Evolutionary conservation across 768 basidiomycete genomes (phyloP), one percentile per base, ranked within the genome.

Genomic region (Pleurotus cornucopiae): DNA sequence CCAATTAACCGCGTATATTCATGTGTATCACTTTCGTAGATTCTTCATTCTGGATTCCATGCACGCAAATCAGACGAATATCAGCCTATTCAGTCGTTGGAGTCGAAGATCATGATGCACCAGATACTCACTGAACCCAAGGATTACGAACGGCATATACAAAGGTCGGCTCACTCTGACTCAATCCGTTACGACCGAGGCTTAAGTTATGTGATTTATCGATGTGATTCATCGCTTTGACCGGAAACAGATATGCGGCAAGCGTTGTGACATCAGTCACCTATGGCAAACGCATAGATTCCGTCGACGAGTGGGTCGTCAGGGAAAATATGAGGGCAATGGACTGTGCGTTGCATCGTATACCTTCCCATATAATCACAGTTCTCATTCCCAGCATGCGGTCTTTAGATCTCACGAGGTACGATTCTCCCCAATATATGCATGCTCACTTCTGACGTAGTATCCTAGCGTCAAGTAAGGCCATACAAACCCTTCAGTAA

Each of bases 281-380:
- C 0, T 80, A 79, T 45, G 76, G 77, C 0, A 59, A 71, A 53
- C 65, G 77, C 6, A 71, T 79, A 9, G 69, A 77, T 14, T 76
- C 69, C 38, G 69, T 74, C 2, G 73, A 75, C 30, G 76, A 79
- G 38, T 79, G 76, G 72, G 68, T 79, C 12, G 77, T 79, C 1
- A 73, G 70, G 58, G 76, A 77, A 55, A 77, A 77, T 49, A 71
- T 76, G 66, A 68, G 69, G 5, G 66, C 76, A 1, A 69, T 76
- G 63, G 73, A 74, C 48, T 77, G 77, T 77, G 57, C 58, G 76
- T 62, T 13, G 14, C 51, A 21, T 49, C n/a, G 1, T 16, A n/a
- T 1, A 2, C 12, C 9, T 20, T 46, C 20, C 43, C 23, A 18
- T 38, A n/a, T 6, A 11, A 37, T 25, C 12, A 52, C 23, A 25